phyloP scores from a whole-genome alignment of 768 basidiomycete species.

The Erythrobasidium yunnanense region DNA sequence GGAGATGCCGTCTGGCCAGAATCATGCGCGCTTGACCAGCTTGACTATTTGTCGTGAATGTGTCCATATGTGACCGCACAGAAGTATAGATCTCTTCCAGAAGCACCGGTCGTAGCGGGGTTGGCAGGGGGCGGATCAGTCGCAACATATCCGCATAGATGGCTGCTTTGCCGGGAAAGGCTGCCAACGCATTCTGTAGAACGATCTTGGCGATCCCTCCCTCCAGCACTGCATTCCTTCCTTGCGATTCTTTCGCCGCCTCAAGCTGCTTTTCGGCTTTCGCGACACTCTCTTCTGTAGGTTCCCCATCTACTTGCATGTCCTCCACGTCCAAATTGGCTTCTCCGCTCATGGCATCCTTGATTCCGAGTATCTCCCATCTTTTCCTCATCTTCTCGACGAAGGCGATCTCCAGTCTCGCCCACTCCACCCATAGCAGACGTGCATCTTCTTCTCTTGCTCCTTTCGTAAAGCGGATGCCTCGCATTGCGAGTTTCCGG shows the following conservation, averaged over 20 bases:
- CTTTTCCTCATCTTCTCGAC: slow-evolving; percentile 31
- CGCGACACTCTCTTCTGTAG: slow-evolving; percentile 6
- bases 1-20: neutral
- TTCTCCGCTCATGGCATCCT: slow-evolving; percentile 23
- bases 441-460: slow-evolving; percentile 24
- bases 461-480: slow-evolving; percentile 36
- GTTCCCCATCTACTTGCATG: slow-evolving; percentile 23
- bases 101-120: slow-evolving; percentile 43
- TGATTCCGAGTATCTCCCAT: slow-evolving; percentile 32
- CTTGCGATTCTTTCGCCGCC: slow-evolving; percentile 27
- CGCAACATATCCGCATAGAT: slow-evolving; percentile 46
- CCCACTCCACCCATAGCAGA: slow-evolving; percentile 35
- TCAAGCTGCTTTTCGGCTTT: neutral
- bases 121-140: slow-evolving; percentile 44
- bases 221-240: slow-evolving; percentile 58
- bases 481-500: slow-evolving; percentile 34
- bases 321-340: neutral
- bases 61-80: slow-evolving; percentile 32
- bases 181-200: slow-evolving; percentile 62
- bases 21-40: neutral
- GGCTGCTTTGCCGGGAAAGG: slow-evolving; percentile 42
- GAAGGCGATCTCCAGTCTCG: slow-evolving; percentile 34
- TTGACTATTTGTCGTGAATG: neutral
- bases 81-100: slow-evolving; percentile 47
- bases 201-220: slow-evolving; percentile 71